Evolutionary conservation across 139 green algal genomes (phyloP).

Genomic region (Chlorella sp.): DNA sequence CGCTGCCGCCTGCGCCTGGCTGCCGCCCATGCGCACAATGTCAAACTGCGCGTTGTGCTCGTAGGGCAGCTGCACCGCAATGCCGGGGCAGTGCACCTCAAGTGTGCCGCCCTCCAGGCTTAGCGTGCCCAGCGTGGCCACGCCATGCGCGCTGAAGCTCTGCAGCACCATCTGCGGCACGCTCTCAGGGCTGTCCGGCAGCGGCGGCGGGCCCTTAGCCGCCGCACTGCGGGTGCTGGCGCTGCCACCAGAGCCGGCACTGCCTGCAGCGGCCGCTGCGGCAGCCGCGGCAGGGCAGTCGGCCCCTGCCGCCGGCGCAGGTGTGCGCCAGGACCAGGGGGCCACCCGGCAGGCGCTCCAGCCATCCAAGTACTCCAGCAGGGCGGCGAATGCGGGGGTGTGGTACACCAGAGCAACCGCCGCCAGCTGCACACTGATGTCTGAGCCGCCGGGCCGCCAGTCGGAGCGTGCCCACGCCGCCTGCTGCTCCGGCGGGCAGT

Average conservation of each 20-base stretch:
- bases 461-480: background rate
- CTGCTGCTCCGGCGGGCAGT: background rate
- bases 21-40: constrained; percentile 8
- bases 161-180: constrained; percentile 42
- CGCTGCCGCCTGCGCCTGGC: background rate
- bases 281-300: background rate
- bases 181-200: constrained; percentile 10
- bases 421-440: constrained; percentile 35
- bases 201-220: background rate
- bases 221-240: background rate
- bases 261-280: background rate
- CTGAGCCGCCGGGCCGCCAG: constrained; percentile 41
- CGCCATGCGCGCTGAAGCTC: constrained; percentile 7
- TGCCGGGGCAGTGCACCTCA: constrained; percentile 39
- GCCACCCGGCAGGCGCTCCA: constrained; percentile 17
- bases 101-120: constrained; percentile 10
- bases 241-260: background rate
- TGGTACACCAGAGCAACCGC: constrained; percentile 40
- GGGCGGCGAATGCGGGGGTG: background rate
- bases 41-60: constrained; percentile 28
- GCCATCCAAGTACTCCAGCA: constrained; percentile 26
- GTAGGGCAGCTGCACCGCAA: constrained; percentile 50
- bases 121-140: constrained; percentile 18
- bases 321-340: constrained; percentile 39
- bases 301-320: background rate